These are phyloP conservation scores for Leccinum longicurvipes DNA, from an alignment of 768 basidiomycete genomes.

Conservation along the genomic window DNA sequence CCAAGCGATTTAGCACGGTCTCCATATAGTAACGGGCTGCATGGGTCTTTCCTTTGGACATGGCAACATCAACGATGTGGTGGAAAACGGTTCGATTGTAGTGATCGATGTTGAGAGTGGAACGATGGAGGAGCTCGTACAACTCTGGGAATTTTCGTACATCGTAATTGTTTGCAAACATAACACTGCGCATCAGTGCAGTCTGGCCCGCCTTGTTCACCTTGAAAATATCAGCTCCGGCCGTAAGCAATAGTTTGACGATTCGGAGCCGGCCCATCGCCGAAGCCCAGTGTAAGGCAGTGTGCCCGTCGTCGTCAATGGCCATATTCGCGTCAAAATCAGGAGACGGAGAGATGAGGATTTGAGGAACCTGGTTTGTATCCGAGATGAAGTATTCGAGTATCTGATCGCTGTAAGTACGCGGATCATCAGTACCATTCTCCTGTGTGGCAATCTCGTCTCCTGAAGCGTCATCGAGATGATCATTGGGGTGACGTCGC, in stretches of 20 bases:
- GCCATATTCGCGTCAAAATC: slow-evolving; percentile 95
- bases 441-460: slow-evolving; percentile 35
- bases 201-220: slow-evolving; percentile 97
- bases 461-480: slow-evolving; percentile 44
- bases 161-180: slow-evolving; percentile 99
- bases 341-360: slow-evolving; percentile 82
- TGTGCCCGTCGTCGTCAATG: slow-evolving; percentile 98
- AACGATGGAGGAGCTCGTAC: slow-evolving; percentile 95
- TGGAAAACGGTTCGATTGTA: slow-evolving; percentile 97
- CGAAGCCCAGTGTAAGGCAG: slow-evolving; percentile 96
- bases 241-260: slow-evolving; percentile 88
- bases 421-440: slow-evolving; percentile 51
- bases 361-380: slow-evolving; percentile 82
- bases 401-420: slow-evolving; percentile 91
- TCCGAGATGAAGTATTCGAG: slow-evolving; percentile 99
- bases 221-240: slow-evolving; percentile 95
- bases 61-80: slow-evolving; percentile 95
- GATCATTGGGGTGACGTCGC: slow-evolving; percentile 45
- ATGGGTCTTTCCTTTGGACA: slow-evolving; percentile 96
- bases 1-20: slow-evolving; percentile 79
- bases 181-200: slow-evolving; percentile 95
- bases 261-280: slow-evolving; percentile 98
- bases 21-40: slow-evolving; percentile 99
- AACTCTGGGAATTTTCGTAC: slow-evolving; percentile 98
- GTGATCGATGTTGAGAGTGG: slow-evolving; percentile 97